Percentiles rank a stretch among this genome's conserved stretches.
Conservation (phyloP, 2,329 filamentous ascomycete species). For the Cercospora beticola region DNA sequence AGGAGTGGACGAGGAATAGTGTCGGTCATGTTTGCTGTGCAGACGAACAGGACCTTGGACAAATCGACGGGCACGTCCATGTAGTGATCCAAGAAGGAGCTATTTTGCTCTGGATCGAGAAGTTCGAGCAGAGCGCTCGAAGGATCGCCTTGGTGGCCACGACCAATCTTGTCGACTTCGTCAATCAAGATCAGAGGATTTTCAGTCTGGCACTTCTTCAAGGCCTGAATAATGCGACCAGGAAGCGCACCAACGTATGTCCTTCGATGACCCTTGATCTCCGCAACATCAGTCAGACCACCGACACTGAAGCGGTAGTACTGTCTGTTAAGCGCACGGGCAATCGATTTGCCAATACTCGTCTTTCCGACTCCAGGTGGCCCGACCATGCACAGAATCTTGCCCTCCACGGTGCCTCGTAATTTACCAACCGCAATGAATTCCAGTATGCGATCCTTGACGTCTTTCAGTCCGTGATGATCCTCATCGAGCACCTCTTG, state of each 20-base stretch:
- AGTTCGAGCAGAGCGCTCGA: constrained; percentile 90
- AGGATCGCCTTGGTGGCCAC: constrained; percentile 93
- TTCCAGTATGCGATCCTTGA: constrained; percentile 96
- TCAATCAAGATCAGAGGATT: constrained; percentile 96
- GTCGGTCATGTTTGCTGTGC: constrained; percentile 98
- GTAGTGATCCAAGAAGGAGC: constrained; percentile 95
- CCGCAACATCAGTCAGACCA: constrained; percentile 92
- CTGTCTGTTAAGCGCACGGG: constrained; percentile 86
- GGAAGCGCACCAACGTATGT: constrained; percentile 96
- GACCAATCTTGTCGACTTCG: constrained; percentile 96
- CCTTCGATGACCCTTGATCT: constrained; percentile 95
- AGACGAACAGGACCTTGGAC: constrained; percentile 96
- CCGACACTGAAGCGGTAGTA: constrained; percentile 99
- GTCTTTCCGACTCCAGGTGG: constrained; percentile 98
- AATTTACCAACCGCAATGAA: constrained; percentile 98
- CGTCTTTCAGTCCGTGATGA: constrained; percentile 94
- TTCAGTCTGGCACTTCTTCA: constrained; percentile 99
- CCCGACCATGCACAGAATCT: constrained; percentile 96
- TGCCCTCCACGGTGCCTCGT: constrained; percentile 93
- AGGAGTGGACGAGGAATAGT: constrained; percentile 92
- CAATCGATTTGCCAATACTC: constrained; percentile 97
- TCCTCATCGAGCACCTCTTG: constrained; percentile 91
- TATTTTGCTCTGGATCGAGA: constrained; percentile 95
- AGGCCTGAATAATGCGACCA: constrained; percentile 92
- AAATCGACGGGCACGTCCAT: constrained; percentile 97